phyloP scores from a whole-genome alignment of 495 filamentous ascomycete species.

The Cryomyces minteri region DNA sequence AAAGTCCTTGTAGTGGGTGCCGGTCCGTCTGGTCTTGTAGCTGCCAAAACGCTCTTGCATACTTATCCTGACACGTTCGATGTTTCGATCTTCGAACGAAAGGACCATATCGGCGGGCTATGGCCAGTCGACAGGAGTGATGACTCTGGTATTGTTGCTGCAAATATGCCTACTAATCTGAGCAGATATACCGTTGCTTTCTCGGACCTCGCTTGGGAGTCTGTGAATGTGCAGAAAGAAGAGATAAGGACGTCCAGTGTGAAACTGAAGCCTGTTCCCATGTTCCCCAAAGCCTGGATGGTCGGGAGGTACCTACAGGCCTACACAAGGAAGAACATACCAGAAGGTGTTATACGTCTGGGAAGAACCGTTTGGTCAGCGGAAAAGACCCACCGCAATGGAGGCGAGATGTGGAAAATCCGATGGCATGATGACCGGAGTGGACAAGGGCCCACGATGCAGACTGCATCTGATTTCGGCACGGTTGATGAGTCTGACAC shows the following conservation, averaged over 20 bases:
- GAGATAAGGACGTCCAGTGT: background rate
- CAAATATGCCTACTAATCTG: slow-evolving; percentile 60
- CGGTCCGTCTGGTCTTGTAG: slow-evolving; percentile 64
- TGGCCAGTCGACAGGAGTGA: slow-evolving; percentile 39
- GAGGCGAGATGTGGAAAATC: slow-evolving; percentile 33
- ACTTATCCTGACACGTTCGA: slow-evolving; percentile 36
- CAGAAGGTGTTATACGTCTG: slow-evolving; percentile 27
- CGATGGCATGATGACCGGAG: slow-evolving; percentile 13
- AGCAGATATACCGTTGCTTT: slow-evolving; percentile 64
- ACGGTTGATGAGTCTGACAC: background rate
- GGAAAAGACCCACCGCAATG: slow-evolving; percentile 16
- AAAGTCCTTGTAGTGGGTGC: slow-evolving; percentile 37
- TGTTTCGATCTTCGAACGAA: slow-evolving; percentile 53
- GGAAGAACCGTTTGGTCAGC: slow-evolving; percentile 33
- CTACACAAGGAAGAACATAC: slow-evolving; percentile 41
- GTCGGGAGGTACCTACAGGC: slow-evolving; percentile 53
- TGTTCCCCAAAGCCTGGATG: slow-evolving; percentile 58
- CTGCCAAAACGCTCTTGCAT: slow-evolving; percentile 61
- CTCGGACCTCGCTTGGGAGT: slow-evolving; percentile 56
- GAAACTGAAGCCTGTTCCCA: slow-evolving; percentile 21
- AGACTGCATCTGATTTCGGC: background rate
- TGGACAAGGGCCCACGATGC: background rate
- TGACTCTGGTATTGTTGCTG: slow-evolving; percentile 30
- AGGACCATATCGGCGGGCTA: slow-evolving; percentile 49
- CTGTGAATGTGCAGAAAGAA: slow-evolving; percentile 10